Conservation (phyloP, 2,329 filamentous ascomycete genomes). For the Monosporascus cannonballus region DNA sequence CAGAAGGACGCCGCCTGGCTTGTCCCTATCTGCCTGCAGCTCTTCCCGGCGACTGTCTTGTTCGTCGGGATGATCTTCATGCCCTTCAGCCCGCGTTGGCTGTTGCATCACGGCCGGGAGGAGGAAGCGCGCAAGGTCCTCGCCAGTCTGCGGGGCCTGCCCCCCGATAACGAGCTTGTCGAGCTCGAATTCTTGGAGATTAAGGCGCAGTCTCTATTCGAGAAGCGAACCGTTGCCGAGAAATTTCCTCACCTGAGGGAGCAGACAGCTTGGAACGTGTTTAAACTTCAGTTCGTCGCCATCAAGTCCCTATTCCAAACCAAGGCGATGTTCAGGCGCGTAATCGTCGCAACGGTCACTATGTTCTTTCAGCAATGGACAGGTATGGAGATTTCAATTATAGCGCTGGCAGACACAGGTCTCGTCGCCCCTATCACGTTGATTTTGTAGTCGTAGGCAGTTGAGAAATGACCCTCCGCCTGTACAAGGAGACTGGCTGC, state of each 20-base stretch:
- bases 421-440: too few species aligned
- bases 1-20: slow-evolving; percentile 70
- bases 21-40: slow-evolving; percentile 64
- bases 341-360: slow-evolving; percentile 55
- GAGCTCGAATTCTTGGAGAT: slow-evolving; percentile 78
- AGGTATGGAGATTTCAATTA: slow-evolving; percentile 8
- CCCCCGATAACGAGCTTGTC: slow-evolving; percentile 59
- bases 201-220: slow-evolving; percentile 71
- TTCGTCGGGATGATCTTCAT: slow-evolving; percentile 70
- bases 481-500: too few species aligned
- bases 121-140: slow-evolving; percentile 59
- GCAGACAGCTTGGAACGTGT: slow-evolving; percentile 54
- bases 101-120: slow-evolving; percentile 58
- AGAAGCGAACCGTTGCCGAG: slow-evolving; percentile 63
- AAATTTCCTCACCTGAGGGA: slow-evolving; percentile 61
- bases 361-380: slow-evolving; percentile 56
- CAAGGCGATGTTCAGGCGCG: slow-evolving; percentile 60
- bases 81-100: slow-evolving; percentile 73
- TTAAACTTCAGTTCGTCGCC: slow-evolving; percentile 64
- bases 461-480: too few species aligned
- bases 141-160: slow-evolving; percentile 56
- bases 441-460: too few species aligned
- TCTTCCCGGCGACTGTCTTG: slow-evolving; percentile 60
- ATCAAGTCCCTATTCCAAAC: slow-evolving; percentile 59
- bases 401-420: slow-evolving; percentile 18